Base-by-base conservation (phyloP, 805 yeast genomes). In the Nakazawaea molendinolei region DNA sequence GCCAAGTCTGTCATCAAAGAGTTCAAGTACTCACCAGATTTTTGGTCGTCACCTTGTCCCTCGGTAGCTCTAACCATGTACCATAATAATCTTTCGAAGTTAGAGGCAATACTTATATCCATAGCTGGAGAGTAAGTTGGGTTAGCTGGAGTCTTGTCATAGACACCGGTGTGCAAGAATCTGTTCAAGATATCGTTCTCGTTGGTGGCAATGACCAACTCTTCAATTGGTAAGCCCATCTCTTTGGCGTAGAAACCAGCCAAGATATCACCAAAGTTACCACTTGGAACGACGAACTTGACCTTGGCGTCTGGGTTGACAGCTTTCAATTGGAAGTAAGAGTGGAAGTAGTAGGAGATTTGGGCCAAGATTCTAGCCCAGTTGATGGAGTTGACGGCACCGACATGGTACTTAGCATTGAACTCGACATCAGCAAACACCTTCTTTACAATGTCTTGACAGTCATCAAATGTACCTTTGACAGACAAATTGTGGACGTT, bases 331-430 rank as follows among this genome's bases (percentile, higher is more conserved):
- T 78, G 79, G 74, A 92, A 89, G 68, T 79, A 92, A 5, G 97
- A 76, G 60, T 84, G 78, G 71, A 89, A 92, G 67, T 92, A 92
- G 65, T 92, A 92, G 16, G 98, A 89, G 58, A 87, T 90, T 67
- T 92, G 98, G 28, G 98, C 97, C 50, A 92, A 72, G 48, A 92
- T 92, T 65, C 98, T 79, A 7, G 98, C 97, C 98, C 98, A 92
- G 71, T 92, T 92, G 60, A 92, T 92, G 32, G 97, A 89, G 66
- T 92, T 92, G 43, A 92, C 95, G 13, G 98, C 98, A 49, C 97
- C 98, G 40, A 92, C 82, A 53, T 89, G 96, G 65, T 89, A 84
- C 58, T 78, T 81, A 46, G 71, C 73, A 63, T 92, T 92, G 70
- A 92, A 92, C 45, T 81, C 86, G 36, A 58, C 64, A 58, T 92